Conservation (phyloP, 2,329 filamentous ascomycete species). For the Apiospora phragmitis region DNA sequence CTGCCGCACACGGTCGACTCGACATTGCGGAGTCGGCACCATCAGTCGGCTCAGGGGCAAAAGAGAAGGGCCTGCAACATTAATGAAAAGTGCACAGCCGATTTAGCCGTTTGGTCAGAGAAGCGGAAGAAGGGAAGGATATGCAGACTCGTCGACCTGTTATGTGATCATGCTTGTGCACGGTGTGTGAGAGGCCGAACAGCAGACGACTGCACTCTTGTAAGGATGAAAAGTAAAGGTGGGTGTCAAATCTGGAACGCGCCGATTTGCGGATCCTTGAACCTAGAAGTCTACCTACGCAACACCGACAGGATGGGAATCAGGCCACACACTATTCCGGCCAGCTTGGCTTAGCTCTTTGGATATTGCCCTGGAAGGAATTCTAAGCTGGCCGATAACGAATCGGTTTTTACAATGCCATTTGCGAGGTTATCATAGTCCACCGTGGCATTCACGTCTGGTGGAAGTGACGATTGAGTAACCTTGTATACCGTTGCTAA, state of each 20-base stretch:
- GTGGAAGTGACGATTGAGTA: neutral
- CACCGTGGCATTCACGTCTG: neutral
- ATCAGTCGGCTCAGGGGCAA: neutral
- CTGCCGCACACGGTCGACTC: neutral
- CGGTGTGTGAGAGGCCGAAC: slow-evolving; percentile 4
- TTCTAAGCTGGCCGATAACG: neutral
- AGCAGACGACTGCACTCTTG: neutral
- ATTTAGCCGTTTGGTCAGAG: neutral
- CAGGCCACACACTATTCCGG: neutral
- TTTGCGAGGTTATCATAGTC: neutral
- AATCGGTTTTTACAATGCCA: neutral
- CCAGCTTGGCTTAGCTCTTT: neutral
- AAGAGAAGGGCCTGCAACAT: neutral
- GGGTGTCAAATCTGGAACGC: slow-evolving; percentile 4
- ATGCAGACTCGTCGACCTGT: neutral
- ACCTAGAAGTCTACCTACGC: neutral
- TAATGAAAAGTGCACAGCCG: neutral
- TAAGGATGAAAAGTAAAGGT: slow-evolving; percentile 1
- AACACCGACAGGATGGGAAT: slow-evolving; percentile 1
- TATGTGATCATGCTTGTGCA: neutral
- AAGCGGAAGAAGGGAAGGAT: neutral
- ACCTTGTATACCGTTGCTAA: neutral
- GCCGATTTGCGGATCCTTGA: slow-evolving; percentile 9
- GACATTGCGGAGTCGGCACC: slow-evolving; percentile 8
- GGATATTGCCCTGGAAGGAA: neutral